Evolutionary conservation across 352 stramenopile genomes (phyloP).

Genomic region (Phytopythium oedochilum): DNA sequence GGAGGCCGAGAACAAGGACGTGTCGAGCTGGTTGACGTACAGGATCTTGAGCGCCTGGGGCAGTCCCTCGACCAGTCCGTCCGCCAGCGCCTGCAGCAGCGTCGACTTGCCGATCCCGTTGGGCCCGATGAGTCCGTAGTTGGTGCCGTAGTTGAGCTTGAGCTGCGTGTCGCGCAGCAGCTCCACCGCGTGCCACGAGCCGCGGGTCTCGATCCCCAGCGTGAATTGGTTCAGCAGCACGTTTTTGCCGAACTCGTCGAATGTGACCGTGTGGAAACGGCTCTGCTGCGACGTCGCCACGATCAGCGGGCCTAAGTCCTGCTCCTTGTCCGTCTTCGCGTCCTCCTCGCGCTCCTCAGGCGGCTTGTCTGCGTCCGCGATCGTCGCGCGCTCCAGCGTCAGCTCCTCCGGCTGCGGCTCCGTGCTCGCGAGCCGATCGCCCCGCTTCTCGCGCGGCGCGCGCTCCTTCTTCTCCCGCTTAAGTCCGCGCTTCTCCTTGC

Average conservation of each 20-base stretch:
- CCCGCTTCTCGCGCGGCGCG: constrained; percentile 3
- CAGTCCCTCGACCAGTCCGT: constrained; percentile 72
- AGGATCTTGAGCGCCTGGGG: constrained; percentile 40
- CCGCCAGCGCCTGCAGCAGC: constrained; percentile 89
- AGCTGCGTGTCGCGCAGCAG: constrained; percentile 64
- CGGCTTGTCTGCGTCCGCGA: not conserved
- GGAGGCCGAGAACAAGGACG: constrained; percentile 23
- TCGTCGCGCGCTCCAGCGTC: constrained; percentile 3
- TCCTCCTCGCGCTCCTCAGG: constrained; percentile 4
- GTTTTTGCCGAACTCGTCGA: constrained; percentile 57
- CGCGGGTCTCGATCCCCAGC: constrained; percentile 24
- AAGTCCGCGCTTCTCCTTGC: constrained; percentile 43
- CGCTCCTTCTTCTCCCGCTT: constrained; percentile 21
- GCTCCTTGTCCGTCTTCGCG: not conserved
- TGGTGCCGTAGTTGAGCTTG: constrained; percentile 64
- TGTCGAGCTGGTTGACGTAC: constrained; percentile 64
- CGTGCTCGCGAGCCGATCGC: not conserved
- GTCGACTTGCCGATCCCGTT: constrained; percentile 90
- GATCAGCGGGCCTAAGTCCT: constrained; percentile 2
- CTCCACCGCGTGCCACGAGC: constrained; percentile 25
- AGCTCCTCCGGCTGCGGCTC: not conserved
- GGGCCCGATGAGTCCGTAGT: constrained; percentile 87
- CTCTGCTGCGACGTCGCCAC: constrained; percentile 50
- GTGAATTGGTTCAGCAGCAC: constrained; percentile 54
- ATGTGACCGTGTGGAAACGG: constrained; percentile 57